A percentile compares a stretch with the other conserved stretches of the same genome.
Conservation (phyloP, 495 filamentous ascomycete species). For the Rhizodiscina lignyota region DNA sequence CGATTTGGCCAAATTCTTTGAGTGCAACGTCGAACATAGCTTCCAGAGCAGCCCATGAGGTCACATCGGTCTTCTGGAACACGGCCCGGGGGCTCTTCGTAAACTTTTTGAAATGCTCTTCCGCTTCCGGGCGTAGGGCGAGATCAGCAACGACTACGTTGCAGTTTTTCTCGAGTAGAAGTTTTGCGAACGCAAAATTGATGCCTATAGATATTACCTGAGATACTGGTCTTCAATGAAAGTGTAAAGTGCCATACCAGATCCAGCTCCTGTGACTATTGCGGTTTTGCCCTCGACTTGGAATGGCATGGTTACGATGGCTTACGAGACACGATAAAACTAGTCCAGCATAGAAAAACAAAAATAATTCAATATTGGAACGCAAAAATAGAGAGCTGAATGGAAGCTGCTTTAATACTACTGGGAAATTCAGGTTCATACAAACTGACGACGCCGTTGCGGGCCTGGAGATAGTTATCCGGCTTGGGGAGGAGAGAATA, state of each 20-base stretch:
- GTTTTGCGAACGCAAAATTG: constrained; percentile 41
- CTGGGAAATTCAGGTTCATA: too few relatives aligned
- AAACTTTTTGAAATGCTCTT: constrained; percentile 36
- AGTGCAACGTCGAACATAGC: constrained; percentile 38
- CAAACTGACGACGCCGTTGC: too few relatives aligned
- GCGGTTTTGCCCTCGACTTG: constrained; percentile 39
- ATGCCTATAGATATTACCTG: constrained; percentile 28
- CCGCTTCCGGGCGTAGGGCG: constrained; percentile 44
- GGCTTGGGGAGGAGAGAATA: too few relatives aligned
- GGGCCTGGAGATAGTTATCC: too few relatives aligned
- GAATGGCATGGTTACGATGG: too few relatives aligned
- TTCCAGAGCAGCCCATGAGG: constrained; percentile 39
- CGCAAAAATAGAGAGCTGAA: too few relatives aligned
- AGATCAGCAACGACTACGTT: constrained; percentile 52
- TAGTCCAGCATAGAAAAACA: too few relatives aligned
- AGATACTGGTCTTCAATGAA: too few relatives aligned
- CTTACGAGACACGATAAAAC: too few relatives aligned
- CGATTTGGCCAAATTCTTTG: constrained; percentile 37
- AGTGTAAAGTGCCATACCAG: constrained; percentile 34
- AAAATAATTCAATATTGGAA: too few relatives aligned
- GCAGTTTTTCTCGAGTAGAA: constrained; percentile 41
- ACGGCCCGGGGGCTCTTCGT: constrained; percentile 26
- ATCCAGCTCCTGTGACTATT: constrained; percentile 54
- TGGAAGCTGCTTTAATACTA: too few relatives aligned
- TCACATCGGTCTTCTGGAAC: constrained; percentile 49